Base-by-base conservation (phyloP, 2,329 filamentous ascomycete genomes). In the Coccinonectria pachysandricola region DNA sequence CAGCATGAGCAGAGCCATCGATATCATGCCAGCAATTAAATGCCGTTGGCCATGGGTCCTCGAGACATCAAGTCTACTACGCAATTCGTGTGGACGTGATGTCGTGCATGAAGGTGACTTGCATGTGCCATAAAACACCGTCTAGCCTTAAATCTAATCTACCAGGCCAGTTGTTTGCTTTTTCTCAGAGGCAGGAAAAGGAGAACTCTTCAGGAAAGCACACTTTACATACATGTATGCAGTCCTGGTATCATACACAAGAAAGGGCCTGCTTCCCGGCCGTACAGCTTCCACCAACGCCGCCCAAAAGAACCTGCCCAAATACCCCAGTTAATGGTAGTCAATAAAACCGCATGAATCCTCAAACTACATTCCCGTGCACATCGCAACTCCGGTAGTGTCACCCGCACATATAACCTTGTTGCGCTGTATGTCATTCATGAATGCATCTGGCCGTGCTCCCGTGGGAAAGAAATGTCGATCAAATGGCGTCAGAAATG, bases 241-340 rank as follows among this genome's bases (percentile, higher is more conserved):
- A 19, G 10, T 7, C 42, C 33, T 31, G 25, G 34, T 49, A 50
- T 50, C 41, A 39, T 50, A 50, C n/a, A n/a, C 48, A 49, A 42
- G 34, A 30, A 44, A 42, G 36, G 40, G 37, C 35, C 39, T 40
- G 37, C 42, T 32, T 19, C 32, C 28, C 31, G 23, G 23, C 29
- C 38, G 35, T 40, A 47, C 40, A 42, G 39, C 45, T 36, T 44
- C 44, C 36, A 40, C 36, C 30, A 48, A 45, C 43, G 43, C 43
- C 43, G 22, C 28, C 38, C 37, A 45, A n/a, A n/a, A 46, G 32
- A 37, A 39, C 43, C 18, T 46, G 34, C 43, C 40, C 18, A 40
- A 37, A 38, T 46, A 45, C 43, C 42, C 43, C 43, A 33, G 34
- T 42, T 15, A 30, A 32, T 40, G 30, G 25, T 36, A 40, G 37